These are phyloP conservation scores for Byssothecium circinans DNA, from an alignment of 2,329 filamentous ascomycete species.

Conservation along the genomic window DNA sequence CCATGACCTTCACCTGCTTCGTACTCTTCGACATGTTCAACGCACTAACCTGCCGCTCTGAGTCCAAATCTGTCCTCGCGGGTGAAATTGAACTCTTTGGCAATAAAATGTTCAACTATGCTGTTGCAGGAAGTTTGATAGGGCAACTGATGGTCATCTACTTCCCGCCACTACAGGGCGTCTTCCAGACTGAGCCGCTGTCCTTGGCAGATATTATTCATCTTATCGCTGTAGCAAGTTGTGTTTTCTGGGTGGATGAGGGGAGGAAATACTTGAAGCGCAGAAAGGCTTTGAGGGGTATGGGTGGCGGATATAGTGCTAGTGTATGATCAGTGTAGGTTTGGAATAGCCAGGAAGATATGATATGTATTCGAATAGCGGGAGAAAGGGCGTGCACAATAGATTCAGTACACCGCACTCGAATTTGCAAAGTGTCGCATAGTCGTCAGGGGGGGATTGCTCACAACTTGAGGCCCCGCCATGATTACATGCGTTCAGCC, in stretches of 20 bases:
- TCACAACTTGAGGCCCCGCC: too few relatives aligned
- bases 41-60: slow-evolving; percentile 87
- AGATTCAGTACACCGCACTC: too few relatives aligned
- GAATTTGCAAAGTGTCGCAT: too few relatives aligned
- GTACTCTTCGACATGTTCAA: slow-evolving; percentile 99
- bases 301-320: slow-evolving; percentile 42
- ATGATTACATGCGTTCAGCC: too few relatives aligned
- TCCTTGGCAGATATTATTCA: slow-evolving; percentile 71
- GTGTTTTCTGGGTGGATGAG: slow-evolving; percentile 95
- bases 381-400: too few relatives aligned
- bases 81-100: slow-evolving; percentile 81
- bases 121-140: slow-evolving; percentile 78
- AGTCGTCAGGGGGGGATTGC: too few relatives aligned
- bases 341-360: not conserved
- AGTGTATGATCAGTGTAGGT: slow-evolving; percentile 37
- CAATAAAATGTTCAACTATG: slow-evolving; percentile 96
- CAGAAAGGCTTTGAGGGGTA: slow-evolving; percentile 42
- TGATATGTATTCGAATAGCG: too few relatives aligned
- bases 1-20: slow-evolving; percentile 99
- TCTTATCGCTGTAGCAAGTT: slow-evolving; percentile 76
- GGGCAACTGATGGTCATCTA: slow-evolving; percentile 94
- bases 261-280: slow-evolving; percentile 68
- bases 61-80: slow-evolving; percentile 82
- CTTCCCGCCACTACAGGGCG: slow-evolving; percentile 86
- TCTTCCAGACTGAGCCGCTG: slow-evolving; percentile 94